phyloP scores from a whole-genome alignment of 768 basidiomycete species.

The Calvatia gigantea region DNA sequence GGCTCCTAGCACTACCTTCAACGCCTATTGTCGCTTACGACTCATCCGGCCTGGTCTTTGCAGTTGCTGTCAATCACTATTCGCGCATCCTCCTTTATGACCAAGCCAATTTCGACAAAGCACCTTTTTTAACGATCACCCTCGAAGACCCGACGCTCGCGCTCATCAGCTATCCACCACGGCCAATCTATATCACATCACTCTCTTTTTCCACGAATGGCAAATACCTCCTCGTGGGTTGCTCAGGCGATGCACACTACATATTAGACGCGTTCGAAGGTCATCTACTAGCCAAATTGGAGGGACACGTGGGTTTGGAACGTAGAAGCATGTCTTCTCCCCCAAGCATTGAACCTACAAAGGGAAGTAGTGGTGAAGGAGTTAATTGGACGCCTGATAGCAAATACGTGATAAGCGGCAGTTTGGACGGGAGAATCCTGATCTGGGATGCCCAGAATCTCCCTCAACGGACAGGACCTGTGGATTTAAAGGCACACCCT shows the following conservation, averaged over 20 bases:
- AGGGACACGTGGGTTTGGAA: conserved; percentile 83
- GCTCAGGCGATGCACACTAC: conserved; percentile 91
- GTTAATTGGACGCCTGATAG: conserved; percentile 94
- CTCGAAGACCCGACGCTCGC: conserved; percentile 79
- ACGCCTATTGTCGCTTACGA: conserved; percentile 84
- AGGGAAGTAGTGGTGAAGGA: conserved; percentile 90
- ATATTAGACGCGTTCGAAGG: conserved; percentile 91
- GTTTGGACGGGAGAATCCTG: conserved; percentile 77
- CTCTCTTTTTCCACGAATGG: conserved; percentile 88
- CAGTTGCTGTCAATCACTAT: conserved; percentile 80
- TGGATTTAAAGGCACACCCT: conserved; percentile 54
- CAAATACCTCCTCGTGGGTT: conserved; percentile 87
- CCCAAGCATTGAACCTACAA: conserved; percentile 60
- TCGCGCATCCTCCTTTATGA: conserved; percentile 85
- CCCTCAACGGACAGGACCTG: conserved; percentile 44
- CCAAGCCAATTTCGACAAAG: conserved; percentile 83
- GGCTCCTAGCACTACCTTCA: conserved; percentile 71
- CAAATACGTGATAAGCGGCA: conserved; percentile 84
- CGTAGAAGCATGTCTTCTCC: conserved; percentile 49
- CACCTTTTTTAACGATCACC: conserved; percentile 81
- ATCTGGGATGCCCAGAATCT: conserved; percentile 84
- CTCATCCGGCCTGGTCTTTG: conserved; percentile 77
- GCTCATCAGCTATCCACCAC: conserved; percentile 79
- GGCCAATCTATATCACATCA: conserved; percentile 88
- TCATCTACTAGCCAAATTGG: conserved; percentile 76